Base-by-base conservation (phyloP, 1,284 basidiomycete species). In the Tylopilus sp. region DNA sequence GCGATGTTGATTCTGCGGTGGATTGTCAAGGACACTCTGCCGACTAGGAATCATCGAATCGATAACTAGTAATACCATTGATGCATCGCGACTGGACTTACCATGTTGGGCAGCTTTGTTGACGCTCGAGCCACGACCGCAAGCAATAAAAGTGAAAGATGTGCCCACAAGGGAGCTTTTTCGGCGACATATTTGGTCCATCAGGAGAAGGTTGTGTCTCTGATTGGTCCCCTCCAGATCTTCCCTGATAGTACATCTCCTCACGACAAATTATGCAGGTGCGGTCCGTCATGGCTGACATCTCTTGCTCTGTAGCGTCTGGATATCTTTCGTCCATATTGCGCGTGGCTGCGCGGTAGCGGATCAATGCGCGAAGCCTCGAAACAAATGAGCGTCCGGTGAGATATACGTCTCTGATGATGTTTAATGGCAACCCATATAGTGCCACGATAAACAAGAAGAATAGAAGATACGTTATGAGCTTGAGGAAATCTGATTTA, bases 211-310 rank as follows among this genome's bases (percentile, higher is more conserved):
- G 60, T 49, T 63, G 63, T 48, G 59, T 57, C 42, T 60, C 63
- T 30, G 57, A 55, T 43, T 68, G 69, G 35, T 56, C 60, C 40
- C 69, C 65, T 46, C 57, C 51, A 25, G 66, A 66, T 18, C 70
- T 67, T 34, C 59, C 67, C 42, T 71, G 70, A 16, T 76, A 66
- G 31, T 80, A 69, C 92, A 99, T 95, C 65, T 99, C 96, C 70
- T 99, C 96, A n/a, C 97, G 81, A 64, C 97, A 98, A 58, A 99
- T 98, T 63, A 99, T 98, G 65, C 97, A 99, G 3, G 94, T 98
- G 49, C 81, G 81, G 70, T 99, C 97, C 43, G 81, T 86, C 76
- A 88, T 84, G 9, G 75, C 73, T 25, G 77, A 71, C 68, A 99
- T 74, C 67, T 99, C 96, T 49, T 84, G 88, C 51, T 81, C 78